Evolutionary conservation across 2,329 filamentous ascomycete genomes (phyloP), one percentile per base, ranked within the genome.

Genomic region (Fusarium bactridioides): DNA sequence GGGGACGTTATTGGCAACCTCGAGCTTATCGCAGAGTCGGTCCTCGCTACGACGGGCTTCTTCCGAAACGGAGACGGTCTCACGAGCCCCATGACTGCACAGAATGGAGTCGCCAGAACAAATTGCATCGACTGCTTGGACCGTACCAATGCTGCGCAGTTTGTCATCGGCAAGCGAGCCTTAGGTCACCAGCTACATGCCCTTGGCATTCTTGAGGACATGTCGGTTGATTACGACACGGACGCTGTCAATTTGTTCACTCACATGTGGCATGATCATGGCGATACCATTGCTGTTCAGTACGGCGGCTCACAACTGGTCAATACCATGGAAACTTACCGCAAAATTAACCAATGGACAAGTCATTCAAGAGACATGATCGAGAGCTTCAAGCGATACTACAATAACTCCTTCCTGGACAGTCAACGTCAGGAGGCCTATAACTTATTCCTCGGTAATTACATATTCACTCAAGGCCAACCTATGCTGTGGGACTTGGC

Each of bases 71-170:
- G 95, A 11, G 92, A 95, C 70, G 88, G 90, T 38, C 86, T 87
- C 5, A 89, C 90, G 43, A 88, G 88, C 25, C 86, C 89, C 7
- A 78, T 80, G 72, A 86, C 92, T 7, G 89, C 96, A 4, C 96
- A 99, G 79, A 97, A 97, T 73, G 96, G 96, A 15, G 89, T 99
- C 44, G 95, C 94, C 15, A 90, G 96, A 64, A 99, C 96, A 2
- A 99, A 99, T 79, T 99, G 96, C 80, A 98, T 99, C 76, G 96
- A 99, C 81, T 99, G 96, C 78, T 87, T 99, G 3, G 96, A 99
- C 81, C 92, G 96, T 27, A 99, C 96, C 13, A 99, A 99, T 79
- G 96, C 96, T 6, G 96, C 96, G 4, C 96, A 99, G 79, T 99
- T 98, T 76, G 95, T 99, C 35, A 97, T 99, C 76, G 96, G 94